Base-by-base conservation (phyloP, 352 stramenopile species). In the Saprolegnia parasitica region DNA sequence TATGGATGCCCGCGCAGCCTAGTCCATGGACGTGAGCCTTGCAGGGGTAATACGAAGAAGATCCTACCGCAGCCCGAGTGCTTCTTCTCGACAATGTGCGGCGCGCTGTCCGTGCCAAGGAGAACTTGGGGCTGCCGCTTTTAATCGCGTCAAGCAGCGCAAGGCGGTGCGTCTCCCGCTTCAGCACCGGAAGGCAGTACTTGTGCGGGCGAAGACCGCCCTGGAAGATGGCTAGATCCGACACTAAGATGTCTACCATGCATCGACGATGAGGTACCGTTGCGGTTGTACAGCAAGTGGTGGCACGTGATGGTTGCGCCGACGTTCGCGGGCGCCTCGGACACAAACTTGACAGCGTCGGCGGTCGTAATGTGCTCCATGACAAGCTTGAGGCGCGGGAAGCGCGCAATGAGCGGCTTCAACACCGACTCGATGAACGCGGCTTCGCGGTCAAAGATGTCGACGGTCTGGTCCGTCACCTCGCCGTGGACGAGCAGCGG, bases 141-240 rank as follows among this genome's bases (percentile, higher is more conserved):
- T 84, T 91, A 10, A 97, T 86, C 0, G 95, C 96, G 20, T 89
- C 66, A 0, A 98, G 73, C 46, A 99, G 78, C 60, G 96, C 95
- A 70, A 86, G 79, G 49, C 95, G 87, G 78, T 97, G 91, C 76
- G 84, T 79, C 84, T 98, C 93, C 49, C 87, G 88, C 86, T 99
- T 99, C 46, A 99, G 84, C 71, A 99, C 97, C 0, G 97, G 97
- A n/a, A 99, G 79, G 72, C 97, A 99, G 84, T 99, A 99, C 79
- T 98, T 98, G 81, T 99, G 98, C n/a, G 98, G 98, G 67, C 89
- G 89, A 47, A 99, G 80, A 0, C 97, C 97, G 23, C 97, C 89
- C 67, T 93, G 85, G 77, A 96, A 97, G 70, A 96, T 91, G 37
- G 76, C 75, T 84, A 49, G 4, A 26, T 26, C 0, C 29, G 56